Conservation (phyloP, 225 moss, liverwort and hornwort genomes). For the Antitrichia curtipendula region DNA sequence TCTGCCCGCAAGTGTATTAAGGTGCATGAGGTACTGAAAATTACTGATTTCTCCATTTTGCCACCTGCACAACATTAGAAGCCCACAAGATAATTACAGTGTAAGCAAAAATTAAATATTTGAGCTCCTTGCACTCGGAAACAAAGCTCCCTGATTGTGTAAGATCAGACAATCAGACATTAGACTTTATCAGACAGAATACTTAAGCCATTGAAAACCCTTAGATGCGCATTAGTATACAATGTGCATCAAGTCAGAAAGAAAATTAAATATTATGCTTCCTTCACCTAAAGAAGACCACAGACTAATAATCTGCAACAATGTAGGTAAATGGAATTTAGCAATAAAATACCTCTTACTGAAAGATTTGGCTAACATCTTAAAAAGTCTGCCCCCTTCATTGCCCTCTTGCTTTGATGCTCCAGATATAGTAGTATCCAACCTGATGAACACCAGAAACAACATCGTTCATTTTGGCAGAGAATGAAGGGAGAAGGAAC, state of each 20-base stretch:
- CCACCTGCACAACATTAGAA: conserved; percentile 36
- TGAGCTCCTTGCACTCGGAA: background rate
- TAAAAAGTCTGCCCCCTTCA: conserved; percentile 88
- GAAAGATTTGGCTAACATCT: conserved; percentile 96
- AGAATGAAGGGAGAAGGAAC: background rate
- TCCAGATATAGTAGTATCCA: conserved; percentile 96
- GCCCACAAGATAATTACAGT: background rate
- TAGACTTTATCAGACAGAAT: background rate
- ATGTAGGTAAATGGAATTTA: background rate
- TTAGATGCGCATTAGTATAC: background rate
- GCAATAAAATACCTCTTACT: conserved; percentile 54
- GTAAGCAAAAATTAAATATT: background rate
- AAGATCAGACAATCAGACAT: background rate
- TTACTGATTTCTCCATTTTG: conserved; percentile 99
- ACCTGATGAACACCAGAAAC: conserved; percentile 27
- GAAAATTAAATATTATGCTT: background rate
- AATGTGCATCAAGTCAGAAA: background rate
- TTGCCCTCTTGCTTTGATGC: conserved; percentile 77
- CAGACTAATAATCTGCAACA: background rate
- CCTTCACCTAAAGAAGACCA: background rate
- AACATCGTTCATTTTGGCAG: background rate
- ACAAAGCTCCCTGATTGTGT: background rate
- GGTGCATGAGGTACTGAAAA: conserved; percentile 97
- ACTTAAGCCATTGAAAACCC: background rate
- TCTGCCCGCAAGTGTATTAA: conserved; percentile 92